phyloP scores from a whole-genome alignment of 345 rosid species.

The Melaleuca quinquenervia region DNA sequence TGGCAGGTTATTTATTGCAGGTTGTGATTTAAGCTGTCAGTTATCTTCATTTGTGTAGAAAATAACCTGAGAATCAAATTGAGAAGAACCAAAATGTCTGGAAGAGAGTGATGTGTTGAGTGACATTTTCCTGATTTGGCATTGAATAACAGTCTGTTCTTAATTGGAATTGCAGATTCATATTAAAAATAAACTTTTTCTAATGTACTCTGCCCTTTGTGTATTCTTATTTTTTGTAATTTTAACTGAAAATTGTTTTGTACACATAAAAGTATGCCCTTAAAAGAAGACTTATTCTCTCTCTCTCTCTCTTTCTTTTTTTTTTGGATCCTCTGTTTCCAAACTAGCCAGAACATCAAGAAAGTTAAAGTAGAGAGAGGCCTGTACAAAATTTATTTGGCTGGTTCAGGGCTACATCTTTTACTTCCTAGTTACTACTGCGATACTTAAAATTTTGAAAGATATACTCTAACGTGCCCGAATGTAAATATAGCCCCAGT shows the following conservation, averaged over 20 bases:
- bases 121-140: neutral
- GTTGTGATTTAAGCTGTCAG: neutral
- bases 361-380: neutral
- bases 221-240: neutral
- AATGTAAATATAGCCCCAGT: neutral
- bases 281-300: neutral
- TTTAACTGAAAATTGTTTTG: neutral
- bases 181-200: neutral
- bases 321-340: neutral
- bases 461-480: neutral
- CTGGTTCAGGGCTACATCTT: neutral
- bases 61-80: neutral
- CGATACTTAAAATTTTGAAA: neutral
- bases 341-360: neutral
- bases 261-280: neutral
- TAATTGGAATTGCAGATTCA: neutral
- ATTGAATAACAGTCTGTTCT: neutral
- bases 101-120: neutral
- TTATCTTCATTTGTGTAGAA: neutral
- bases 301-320: too few relatives aligned
- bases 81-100: neutral
- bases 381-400: neutral
- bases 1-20: neutral
- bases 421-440: neutral
- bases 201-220: neutral